Conservation (phyloP, 164 flowering plant genomes). For the Annona squamosa region DNA sequence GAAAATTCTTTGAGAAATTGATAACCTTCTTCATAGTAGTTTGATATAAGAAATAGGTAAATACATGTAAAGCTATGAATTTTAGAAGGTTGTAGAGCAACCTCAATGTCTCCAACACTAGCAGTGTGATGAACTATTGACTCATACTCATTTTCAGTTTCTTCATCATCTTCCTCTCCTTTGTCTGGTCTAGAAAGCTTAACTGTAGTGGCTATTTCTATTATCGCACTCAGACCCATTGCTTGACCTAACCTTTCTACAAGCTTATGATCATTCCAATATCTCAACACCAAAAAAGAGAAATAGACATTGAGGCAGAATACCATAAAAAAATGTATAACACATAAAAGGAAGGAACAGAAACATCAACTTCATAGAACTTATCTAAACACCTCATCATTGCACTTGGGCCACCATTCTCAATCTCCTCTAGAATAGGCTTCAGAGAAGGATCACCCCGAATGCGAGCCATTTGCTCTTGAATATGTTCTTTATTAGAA, state of each 20-base stretch:
- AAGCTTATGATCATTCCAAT: conserved; percentile 94
- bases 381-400: conserved; percentile 37
- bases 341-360: too few relatives aligned
- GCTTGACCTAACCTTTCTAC: conserved; percentile 83
- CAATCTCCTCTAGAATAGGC: conserved; percentile 81
- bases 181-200: conserved; percentile 48
- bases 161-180: conserved; percentile 53
- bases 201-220: conserved; percentile 50
- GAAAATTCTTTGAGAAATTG: too few relatives aligned
- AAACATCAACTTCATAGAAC: background rate
- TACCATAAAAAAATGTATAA: background rate
- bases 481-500: conserved; percentile 52
- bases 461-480: conserved; percentile 71
- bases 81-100: conserved; percentile 18
- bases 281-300: conserved; percentile 31
- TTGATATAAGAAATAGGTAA: too few relatives aligned
- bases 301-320: background rate
- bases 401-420: conserved; percentile 87
- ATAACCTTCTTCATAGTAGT: too few relatives aligned
- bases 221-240: conserved; percentile 74
- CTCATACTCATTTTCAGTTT: conserved; percentile 59
- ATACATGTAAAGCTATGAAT: background rate
- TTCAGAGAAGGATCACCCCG: conserved; percentile 81
- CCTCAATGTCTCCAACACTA: conserved; percentile 92
- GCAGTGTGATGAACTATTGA: conserved; percentile 84